Evolutionary conservation across 2,329 filamentous ascomycete genomes (phyloP), one percentile per base, ranked within the genome.

Genomic region (Trichoderma sp.): DNA sequence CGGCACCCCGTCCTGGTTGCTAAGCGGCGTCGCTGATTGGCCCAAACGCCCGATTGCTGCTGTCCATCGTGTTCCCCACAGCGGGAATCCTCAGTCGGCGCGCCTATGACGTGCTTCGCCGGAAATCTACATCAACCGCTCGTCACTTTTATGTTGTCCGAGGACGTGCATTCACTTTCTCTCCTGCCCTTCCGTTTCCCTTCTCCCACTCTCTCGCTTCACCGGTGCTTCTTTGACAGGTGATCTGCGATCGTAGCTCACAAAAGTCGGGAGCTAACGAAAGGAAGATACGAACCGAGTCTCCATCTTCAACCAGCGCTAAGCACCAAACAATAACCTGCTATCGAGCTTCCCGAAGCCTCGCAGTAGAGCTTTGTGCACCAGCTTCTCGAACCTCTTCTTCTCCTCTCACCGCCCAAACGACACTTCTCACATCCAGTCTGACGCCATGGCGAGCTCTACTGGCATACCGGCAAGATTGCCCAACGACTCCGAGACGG

Each of bases 391-490:
- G 9, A 24, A 47, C 6, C 26, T 10, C 14, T 24, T 7, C 19
- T 26, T 9, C 41, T 47, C 21, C 41, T 7, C 17, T 39, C 19
- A 9, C 7, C 30, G 26, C 7, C 24, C 15, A 19, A 10, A n/a
- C 1, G 41, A 15, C 39, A 9, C n/a, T 34, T 28, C 28, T 10
- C 5, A n/a, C 17, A 12, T 0, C 17, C 19, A 44, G 28, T 30
- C 26, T 39, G 26, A 56, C 62, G 30, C 4, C 26, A 92, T 92
- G 90, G 84, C 89, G 39, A 91, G 88, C 67, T 83, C 87, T 63
- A 89, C 88, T 43, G 88, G 87, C 62, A 84, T 90, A 65, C 88
- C 89, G 26, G 82, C 88, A 70, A 76, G 76, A 48, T 77, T 68
- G 51, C 73, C 70, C 24, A 69, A 66, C 12, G 67, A 67, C 43